Evolutionary conservation across 176 grass and related monocot species (phyloP).

Genomic region (Aechmea fasciata): DNA sequence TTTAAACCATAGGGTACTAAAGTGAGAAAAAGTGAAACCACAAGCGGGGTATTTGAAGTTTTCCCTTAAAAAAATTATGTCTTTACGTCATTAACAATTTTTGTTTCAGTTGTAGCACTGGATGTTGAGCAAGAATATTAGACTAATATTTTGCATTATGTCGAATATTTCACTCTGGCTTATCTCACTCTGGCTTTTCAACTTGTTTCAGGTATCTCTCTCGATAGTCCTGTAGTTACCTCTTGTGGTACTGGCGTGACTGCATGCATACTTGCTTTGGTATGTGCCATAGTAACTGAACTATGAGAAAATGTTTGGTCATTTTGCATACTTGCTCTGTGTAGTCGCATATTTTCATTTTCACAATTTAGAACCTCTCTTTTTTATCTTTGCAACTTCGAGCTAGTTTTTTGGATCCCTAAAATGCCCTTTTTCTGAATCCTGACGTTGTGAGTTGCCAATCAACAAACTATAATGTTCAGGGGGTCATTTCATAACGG

Average conservation of each 20-base stretch:
- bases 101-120: neutral
- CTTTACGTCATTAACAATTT: neutral
- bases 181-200: neutral
- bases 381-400: neutral
- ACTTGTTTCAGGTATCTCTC: constrained; percentile 50
- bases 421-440: too few species aligned
- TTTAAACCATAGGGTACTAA: too few species aligned
- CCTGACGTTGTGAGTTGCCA: too few species aligned
- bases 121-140: neutral
- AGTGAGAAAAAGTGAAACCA: too few species aligned
- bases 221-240: constrained; percentile 55
- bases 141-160: neutral
- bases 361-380: neutral
- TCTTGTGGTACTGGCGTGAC: constrained; percentile 95
- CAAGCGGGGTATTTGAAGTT: too few species aligned
- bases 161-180: neutral
- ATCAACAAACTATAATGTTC: too few species aligned
- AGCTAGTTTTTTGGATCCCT: too few species aligned
- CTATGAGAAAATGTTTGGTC: neutral
- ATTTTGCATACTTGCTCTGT: too few species aligned
- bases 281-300: constrained; percentile 21
- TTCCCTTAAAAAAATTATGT: too few species aligned
- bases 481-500: too few species aligned
- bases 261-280: constrained; percentile 77
- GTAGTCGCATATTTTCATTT: too few species aligned